Evolutionary conservation across 805 yeast species (phyloP), one percentile per base, ranked within the genome.

Genomic region (Tetrapisispora iriomotensis): DNA sequence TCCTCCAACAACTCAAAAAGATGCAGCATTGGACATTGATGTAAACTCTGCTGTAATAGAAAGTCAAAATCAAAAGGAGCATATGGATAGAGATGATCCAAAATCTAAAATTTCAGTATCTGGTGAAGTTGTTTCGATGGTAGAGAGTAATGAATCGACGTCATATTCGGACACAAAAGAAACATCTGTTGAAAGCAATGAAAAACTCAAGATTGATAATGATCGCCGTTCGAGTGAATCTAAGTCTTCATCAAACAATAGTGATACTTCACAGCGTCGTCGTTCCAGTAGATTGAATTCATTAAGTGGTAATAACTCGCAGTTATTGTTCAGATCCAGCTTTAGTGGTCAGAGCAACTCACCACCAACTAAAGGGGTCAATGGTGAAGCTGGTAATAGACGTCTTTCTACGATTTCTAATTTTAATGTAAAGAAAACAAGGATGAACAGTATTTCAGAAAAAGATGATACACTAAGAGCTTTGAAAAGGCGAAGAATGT

Each of bases 211-310:
- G 3, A 27, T 10, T 14, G 21, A 22, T 23, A 22, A 33, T 10
- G 8, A 12, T 14, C 25, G 17, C 14, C 10, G n/a, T 8, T 3
- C 8, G 22, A 37, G 25, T 19, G 33, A 15, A 14, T 32, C 30
- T 5, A 33, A 34, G 17, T 38, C 33, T 6, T 15, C 40, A 29
- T 39, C 45, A 38, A 27, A 34, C 33, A 42, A 47, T 39, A 43
- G 50, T 25, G 40, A 14, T 6, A 14, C 6, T 20, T n/a, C 38
- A n/a, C 48, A 43, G 31, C 43, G 46, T 10, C 46, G 55, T 29
- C 45, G 58, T 8, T 50, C 58, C n/a, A 46, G 62, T 61, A 44
- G 77, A 65, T 25, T 74, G 55, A 46, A 64, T 40, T 49, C 66
- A 26, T 41, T 67, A 54, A 45, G 60, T 48, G 58, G 57, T 14